These are phyloP conservation scores for Barnettozyma botsteinii DNA, from an alignment of 805 yeast species.

Conservation along the genomic window DNA sequence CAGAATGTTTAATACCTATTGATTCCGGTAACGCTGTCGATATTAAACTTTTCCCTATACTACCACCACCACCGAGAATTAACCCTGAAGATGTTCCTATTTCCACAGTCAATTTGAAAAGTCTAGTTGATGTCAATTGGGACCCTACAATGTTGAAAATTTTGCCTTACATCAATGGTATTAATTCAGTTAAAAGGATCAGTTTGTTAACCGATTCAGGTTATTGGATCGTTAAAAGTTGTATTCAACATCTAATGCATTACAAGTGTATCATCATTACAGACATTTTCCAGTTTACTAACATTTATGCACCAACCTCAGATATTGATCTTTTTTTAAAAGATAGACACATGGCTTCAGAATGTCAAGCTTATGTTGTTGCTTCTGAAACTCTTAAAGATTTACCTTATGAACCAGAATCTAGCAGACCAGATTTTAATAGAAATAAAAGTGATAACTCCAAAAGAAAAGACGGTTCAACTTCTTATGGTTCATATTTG, in stretches of 20 bases:
- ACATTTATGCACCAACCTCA: slow-evolving; percentile 85
- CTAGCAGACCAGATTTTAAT: slow-evolving; percentile 2
- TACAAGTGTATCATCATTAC: slow-evolving; percentile 78
- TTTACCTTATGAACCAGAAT: slow-evolving; percentile 28
- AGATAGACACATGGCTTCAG: slow-evolving; percentile 61
- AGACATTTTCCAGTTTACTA: slow-evolving; percentile 86
- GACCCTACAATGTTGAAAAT: slow-evolving; percentile 94
- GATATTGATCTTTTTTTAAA: slow-evolving; percentile 62
- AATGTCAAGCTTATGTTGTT: slow-evolving; percentile 80
- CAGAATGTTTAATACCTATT: slow-evolving; percentile 92
- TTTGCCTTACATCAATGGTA: slow-evolving; percentile 80
- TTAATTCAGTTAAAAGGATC: slow-evolving; percentile 74
- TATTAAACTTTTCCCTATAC: slow-evolving; percentile 87
- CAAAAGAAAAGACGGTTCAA: slow-evolving; percentile 1
- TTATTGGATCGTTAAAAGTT: slow-evolving; percentile 68
- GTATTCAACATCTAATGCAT: slow-evolving; percentile 87
- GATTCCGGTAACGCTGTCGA: slow-evolving; percentile 87
- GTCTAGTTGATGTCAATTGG: slow-evolving; percentile 86
- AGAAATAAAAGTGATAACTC: slow-evolving; percentile 4
- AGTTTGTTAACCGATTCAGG: slow-evolving; percentile 79
- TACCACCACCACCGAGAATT: slow-evolving; percentile 71
- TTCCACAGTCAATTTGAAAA: slow-evolving; percentile 69
- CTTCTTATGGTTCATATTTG: slow-evolving; percentile 13
- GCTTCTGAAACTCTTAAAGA: slow-evolving; percentile 32
- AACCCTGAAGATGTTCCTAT: slow-evolving; percentile 86